A percentile compares a stretch with the other conserved stretches of the same genome.
These are phyloP conservation scores for Diplodia scrobiculata DNA, from an alignment of 2,329 filamentous ascomycete species.

Conservation along the genomic window DNA sequence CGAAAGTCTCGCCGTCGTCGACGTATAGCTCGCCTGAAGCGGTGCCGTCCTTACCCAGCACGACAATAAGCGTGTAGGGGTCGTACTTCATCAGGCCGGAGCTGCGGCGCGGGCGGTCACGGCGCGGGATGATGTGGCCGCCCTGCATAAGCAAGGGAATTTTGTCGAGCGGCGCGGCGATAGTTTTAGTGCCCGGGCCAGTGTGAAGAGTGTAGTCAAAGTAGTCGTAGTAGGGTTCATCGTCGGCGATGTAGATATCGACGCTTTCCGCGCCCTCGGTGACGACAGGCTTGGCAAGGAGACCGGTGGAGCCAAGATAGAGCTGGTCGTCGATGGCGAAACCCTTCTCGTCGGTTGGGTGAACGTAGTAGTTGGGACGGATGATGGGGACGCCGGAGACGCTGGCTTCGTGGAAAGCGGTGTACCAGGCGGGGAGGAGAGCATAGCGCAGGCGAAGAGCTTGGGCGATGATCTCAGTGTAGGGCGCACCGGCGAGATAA, in stretches of 20 bases:
- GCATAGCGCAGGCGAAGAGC: constrained; percentile 87
- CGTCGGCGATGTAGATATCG: constrained; percentile 84
- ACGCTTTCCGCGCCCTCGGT: constrained; percentile 71
- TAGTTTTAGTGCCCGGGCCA: constrained; percentile 69
- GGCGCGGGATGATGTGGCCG: constrained; percentile 86
- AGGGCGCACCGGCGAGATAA: constrained; percentile 81
- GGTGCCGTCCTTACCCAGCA: constrained; percentile 66
- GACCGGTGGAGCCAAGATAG: constrained; percentile 82
- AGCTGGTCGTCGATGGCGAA: constrained; percentile 91
- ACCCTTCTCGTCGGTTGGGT: constrained; percentile 82
- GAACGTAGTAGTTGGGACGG: constrained; percentile 88
- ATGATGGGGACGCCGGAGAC: constrained; percentile 82
- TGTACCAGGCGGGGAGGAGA: constrained; percentile 92
- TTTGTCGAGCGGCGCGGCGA: constrained; percentile 78
- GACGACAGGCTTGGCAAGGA: constrained; percentile 90
- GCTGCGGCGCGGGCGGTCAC: constrained; percentile 83
- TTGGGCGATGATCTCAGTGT: constrained; percentile 81
- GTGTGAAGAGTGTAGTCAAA: constrained; percentile 80
- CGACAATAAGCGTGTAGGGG: constrained; percentile 87
- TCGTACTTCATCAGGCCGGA: constrained; percentile 89
- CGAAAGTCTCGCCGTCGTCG: constrained; percentile 92
- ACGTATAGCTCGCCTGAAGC: constrained; percentile 83
- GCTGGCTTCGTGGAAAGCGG: constrained; percentile 88
- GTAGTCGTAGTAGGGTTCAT: constrained; percentile 92
- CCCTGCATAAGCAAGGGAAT: constrained; percentile 91